phyloP scores from a whole-genome alignment of 768 basidiomycete species.

The Trametes elegans region DNA sequence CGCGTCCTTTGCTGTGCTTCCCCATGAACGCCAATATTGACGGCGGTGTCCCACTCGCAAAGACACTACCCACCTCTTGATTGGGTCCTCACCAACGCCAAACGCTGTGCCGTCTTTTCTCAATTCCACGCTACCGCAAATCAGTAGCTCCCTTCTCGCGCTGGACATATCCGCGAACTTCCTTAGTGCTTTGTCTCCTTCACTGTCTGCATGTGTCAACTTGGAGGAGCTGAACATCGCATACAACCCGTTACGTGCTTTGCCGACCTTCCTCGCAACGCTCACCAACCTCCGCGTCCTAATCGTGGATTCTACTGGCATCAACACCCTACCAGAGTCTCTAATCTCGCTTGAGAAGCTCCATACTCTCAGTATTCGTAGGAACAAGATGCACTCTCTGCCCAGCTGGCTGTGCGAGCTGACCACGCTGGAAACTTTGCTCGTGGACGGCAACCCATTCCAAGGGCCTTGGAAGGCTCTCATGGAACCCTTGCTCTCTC shows the following conservation, averaged over 20 bases:
- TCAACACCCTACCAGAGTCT: conserved; percentile 71
- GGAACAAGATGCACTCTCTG: conserved; percentile 84
- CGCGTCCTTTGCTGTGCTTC: conserved; percentile 24
- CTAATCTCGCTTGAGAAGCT: conserved; percentile 73
- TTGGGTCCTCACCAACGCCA: conserved; percentile 78
- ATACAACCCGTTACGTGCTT: conserved; percentile 84
- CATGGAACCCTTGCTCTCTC: conserved; percentile 78
- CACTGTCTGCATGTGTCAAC: conserved; percentile 72
- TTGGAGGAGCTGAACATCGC: conserved; percentile 95
- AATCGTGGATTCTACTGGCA: conserved; percentile 89
- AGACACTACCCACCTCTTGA: conserved; percentile 94
- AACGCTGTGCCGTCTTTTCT: conserved; percentile 79
- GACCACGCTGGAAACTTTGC: conserved; percentile 78
- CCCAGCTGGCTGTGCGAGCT: conserved; percentile 96
- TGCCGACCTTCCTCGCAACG: conserved; percentile 85
- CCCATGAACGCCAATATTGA: conserved; percentile 10
- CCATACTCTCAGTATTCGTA: conserved; percentile 85
- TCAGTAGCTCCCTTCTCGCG: conserved; percentile 77
- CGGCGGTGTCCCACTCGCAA: conserved; percentile 4
- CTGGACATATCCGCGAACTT: conserved; percentile 93
- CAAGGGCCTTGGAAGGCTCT: conserved; percentile 91
- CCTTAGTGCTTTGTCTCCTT: conserved; percentile 77
- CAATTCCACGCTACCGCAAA: conserved; percentile 63
- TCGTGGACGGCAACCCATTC: conserved; percentile 96
- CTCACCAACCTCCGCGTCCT: conserved; percentile 79